Conservation (phyloP, 768 basidiomycete genomes). For the Suillus ampliporus region DNA sequence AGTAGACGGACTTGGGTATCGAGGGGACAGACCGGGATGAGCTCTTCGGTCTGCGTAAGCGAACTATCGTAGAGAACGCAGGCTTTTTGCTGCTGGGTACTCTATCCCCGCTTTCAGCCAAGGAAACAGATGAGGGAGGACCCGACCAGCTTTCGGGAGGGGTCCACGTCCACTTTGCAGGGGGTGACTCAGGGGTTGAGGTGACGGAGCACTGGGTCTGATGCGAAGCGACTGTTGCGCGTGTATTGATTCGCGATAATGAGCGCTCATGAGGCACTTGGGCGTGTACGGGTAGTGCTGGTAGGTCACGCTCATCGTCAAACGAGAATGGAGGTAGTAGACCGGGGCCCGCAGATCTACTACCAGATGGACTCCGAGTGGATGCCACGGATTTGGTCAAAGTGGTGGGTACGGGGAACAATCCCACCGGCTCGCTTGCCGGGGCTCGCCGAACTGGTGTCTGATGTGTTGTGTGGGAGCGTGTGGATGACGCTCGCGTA, state of each 20-base stretch:
- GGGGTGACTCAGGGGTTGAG: neutral
- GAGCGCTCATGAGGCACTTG: neutral
- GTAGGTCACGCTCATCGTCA: neutral
- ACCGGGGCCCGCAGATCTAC: neutral
- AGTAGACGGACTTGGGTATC: neutral
- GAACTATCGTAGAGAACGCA: neutral
- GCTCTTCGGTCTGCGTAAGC: conserved; percentile 13
- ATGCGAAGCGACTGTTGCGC: neutral
- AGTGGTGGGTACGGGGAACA: neutral
- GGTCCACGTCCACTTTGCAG: conserved; percentile 18
- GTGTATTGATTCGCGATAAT: neutral
- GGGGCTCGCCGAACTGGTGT: neutral
- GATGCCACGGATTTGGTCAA: neutral
- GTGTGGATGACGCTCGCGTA: neutral
- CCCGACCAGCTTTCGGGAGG: conserved; percentile 35
- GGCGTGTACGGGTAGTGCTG: neutral
- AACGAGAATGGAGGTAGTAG: too few relatives aligned
- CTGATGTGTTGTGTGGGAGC: neutral
- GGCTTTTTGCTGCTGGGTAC: neutral
- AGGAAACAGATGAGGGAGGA: conserved; percentile 15
- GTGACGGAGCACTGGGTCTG: neutral
- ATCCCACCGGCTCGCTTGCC: neutral
- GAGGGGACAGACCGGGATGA: neutral
- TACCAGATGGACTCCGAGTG: neutral
- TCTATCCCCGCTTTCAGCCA: neutral